phyloP scores from a whole-genome alignment of 306 rosid genomes.

The Oxytropis ochrocephala region DNA sequence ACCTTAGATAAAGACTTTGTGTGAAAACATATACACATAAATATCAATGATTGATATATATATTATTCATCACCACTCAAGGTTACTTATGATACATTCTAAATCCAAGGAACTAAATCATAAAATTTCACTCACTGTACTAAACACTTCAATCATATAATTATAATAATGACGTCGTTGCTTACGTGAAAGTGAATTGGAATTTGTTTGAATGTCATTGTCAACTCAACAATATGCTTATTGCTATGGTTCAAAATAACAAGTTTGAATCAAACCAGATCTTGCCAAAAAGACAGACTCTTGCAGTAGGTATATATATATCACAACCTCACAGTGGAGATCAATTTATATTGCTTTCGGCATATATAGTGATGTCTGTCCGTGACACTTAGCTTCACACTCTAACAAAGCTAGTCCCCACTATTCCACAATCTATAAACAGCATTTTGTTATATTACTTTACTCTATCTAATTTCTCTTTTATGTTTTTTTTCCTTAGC shows the following conservation, averaged over 20 bases:
- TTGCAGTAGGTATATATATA: background rate
- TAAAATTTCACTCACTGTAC: too few relatives aligned
- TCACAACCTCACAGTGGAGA: background rate
- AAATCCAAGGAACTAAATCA: too few relatives aligned
- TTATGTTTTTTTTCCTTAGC: too few relatives aligned
- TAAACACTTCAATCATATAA: background rate
- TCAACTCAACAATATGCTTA: background rate
- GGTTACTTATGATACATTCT: too few relatives aligned
- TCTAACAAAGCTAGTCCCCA: background rate
- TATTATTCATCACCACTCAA: too few relatives aligned
- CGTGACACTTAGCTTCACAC: background rate
- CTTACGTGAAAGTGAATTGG: conserved; percentile 15
- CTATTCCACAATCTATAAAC: background rate
- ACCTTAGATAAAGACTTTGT: too few relatives aligned
- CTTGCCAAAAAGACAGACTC: background rate
- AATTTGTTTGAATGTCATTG: background rate
- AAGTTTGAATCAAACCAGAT: background rate
- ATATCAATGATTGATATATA: too few relatives aligned
- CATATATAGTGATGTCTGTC: background rate
- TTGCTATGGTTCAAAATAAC: background rate
- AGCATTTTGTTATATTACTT: background rate
- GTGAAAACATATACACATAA: too few relatives aligned
- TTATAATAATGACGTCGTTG: conserved; percentile 18
- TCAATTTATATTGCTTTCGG: background rate
- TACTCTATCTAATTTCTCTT: background rate